Evolutionary conservation across 805 yeast genomes (phyloP).

Genomic region (Wickerhamomyces chaumierensis): DNA sequence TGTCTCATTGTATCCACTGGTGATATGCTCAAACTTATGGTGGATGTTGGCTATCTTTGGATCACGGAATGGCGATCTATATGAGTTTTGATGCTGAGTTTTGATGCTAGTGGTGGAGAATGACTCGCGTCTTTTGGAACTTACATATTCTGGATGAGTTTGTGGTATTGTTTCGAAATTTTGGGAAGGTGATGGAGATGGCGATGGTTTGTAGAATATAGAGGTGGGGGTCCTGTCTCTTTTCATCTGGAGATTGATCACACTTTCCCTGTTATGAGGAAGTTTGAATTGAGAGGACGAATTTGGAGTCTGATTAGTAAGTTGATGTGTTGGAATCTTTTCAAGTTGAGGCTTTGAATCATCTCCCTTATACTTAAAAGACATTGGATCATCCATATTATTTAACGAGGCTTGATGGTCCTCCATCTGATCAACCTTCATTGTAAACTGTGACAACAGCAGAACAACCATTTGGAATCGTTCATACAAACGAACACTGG

Average conservation of each 20-base stretch:
- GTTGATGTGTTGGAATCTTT: background rate
- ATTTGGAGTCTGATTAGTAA: too few species aligned
- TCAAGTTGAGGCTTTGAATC: background rate
- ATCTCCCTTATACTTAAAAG: too few species aligned
- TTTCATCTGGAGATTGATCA: background rate
- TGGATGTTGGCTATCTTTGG: background rate
- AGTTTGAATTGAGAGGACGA: background rate
- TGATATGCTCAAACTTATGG: conserved; percentile 1
- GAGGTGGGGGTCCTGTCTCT: background rate
- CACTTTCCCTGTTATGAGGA: background rate
- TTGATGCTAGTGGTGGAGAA: too few species aligned
- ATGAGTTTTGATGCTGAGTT: background rate
- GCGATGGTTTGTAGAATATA: background rate
- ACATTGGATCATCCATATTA: too few species aligned
- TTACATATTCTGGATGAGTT: too few species aligned
- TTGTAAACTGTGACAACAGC: conserved; percentile 21
- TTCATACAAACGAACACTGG: conserved; percentile 18
- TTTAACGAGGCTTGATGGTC: too few species aligned
- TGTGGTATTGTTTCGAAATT: too few species aligned
- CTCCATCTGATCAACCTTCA: conserved; percentile 16
- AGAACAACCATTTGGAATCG: conserved; percentile 23
- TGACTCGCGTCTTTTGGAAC: too few species aligned
- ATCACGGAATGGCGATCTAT: background rate
- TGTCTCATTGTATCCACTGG: background rate
- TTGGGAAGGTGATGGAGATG: too few species aligned